phyloP scores from a whole-genome alignment of 306 rosid species.

The Astragalus glycyphyllos region DNA sequence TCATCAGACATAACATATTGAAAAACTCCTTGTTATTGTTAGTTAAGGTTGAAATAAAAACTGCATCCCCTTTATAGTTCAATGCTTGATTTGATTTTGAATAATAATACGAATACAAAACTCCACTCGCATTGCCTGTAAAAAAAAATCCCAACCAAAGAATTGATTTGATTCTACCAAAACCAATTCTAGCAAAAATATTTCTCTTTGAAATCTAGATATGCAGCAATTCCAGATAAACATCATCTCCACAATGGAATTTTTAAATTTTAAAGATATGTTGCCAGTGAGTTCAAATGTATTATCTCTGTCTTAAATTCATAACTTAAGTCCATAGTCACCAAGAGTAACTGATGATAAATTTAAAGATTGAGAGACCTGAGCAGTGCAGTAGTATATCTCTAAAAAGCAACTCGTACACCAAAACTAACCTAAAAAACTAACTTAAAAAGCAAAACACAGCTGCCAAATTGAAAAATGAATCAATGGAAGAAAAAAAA shows the following conservation, averaged over 20 bases:
- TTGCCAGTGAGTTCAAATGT: background rate
- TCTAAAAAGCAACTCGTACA: background rate
- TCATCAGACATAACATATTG: conserved; percentile 4
- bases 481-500: too few relatives aligned
- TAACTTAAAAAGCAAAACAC: background rate
- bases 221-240: conserved; percentile 2
- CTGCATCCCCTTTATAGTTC: background rate
- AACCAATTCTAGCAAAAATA: background rate
- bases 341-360: background rate
- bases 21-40: background rate
- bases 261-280: background rate
- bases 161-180: conserved; percentile 2
- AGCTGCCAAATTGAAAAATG: background rate
- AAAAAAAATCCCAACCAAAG: conserved; percentile 6
- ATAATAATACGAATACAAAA: background rate
- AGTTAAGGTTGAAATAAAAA: conserved; percentile 10
- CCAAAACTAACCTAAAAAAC: background rate
- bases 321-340: conserved; percentile 2
- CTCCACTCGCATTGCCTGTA: conserved; percentile 1
- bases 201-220: conserved; percentile 7
- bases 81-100: conserved; percentile 8
- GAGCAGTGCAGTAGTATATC: background rate
- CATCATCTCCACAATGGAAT: background rate
- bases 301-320: background rate
- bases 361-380: background rate